A percentile compares a stretch with the other conserved stretches of the same genome.
Conservation (phyloP, 2,329 filamentous ascomycete species). For the Albophoma yamanashiensis region DNA sequence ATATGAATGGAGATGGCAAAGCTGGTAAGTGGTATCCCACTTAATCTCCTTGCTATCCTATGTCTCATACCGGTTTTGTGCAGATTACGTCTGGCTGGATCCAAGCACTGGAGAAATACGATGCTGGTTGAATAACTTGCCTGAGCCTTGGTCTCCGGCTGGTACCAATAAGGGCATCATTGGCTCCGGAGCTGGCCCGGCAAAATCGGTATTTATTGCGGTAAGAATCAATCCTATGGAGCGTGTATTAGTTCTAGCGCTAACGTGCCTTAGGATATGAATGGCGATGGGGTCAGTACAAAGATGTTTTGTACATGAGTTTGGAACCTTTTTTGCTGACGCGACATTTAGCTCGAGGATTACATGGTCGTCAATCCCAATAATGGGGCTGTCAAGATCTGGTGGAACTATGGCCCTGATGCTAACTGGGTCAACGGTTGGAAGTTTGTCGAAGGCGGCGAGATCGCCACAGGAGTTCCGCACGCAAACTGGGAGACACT, state of each 20-base stretch:
- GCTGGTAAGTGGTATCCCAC: background rate
- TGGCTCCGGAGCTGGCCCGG: background rate
- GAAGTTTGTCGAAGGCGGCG: conserved; percentile 10
- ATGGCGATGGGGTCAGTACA: conserved; percentile 8
- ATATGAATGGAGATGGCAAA: background rate
- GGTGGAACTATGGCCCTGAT: conserved; percentile 11
- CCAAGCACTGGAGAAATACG: background rate
- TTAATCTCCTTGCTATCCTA: too few relatives aligned
- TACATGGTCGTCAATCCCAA: conserved; percentile 7
- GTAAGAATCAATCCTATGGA: background rate
- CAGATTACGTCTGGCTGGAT: background rate
- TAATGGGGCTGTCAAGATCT: conserved; percentile 7
- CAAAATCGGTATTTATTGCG: background rate
- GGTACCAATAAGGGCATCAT: background rate
- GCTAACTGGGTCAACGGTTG: conserved; percentile 9
- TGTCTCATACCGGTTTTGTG: too few relatives aligned
- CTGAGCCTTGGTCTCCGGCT: background rate
- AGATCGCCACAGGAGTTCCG: conserved; percentile 11
- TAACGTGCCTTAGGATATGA: conserved; percentile 6
- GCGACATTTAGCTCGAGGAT: conserved; percentile 5
- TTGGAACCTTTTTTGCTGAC: too few relatives aligned
- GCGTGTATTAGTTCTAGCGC: too few relatives aligned
- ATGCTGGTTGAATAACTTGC: background rate
- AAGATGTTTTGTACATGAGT: too few relatives aligned
- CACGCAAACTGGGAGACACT: conserved; percentile 13